Evolutionary conservation across 163 green algal species (phyloP), one percentile per base, ranked within the genome.

Genomic region (Chlorella variabilis): DNA sequence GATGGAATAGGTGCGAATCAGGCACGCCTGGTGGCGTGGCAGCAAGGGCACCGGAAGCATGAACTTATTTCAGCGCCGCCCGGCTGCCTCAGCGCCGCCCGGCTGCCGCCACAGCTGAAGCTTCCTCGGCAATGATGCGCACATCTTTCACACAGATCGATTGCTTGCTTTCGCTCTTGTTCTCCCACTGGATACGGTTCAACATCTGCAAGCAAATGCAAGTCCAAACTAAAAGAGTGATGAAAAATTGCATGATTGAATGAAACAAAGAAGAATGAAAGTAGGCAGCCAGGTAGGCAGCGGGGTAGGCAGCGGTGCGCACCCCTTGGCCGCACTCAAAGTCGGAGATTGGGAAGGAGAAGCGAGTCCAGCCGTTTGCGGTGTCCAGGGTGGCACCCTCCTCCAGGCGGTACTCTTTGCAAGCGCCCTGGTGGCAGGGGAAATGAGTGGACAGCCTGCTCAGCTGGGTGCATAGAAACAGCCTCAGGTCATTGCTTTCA

Each of bases 131-230:
- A 4, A 67, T 38, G n/a, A 67, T 67, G 59, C 59, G 59, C 25
- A 85, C 27, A 36, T 85, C 80, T 41, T 81, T 80, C 21, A 85
- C 59, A 45, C 80, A 85, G 61, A 85, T 66, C 25, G 39, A 68
- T 33, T 49, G 25, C 54, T 71, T 75, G 59, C 56, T 29, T 21
- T n/a, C 13, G 33, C n/a, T n/a, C 34, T 49, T 61, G 71, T 80
- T 85, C 59, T 85, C 80, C 48, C 45, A 77, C 25, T 81, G 69
- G 13, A 85, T 9, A 25, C 80, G 62, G 74, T 85, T 81, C 4
- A n/a, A 85, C 45, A 54, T 54, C 45, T 11, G 11, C 15, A 54
- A 54, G 45, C 45, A 54, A n/a, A n/a, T n/a, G n/a, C n/a, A n/a
- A n/a, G n/a, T n/a, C n/a, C n/a, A n/a, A n/a, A n/a, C n/a, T n/a